These are phyloP conservation scores for Botrytis squamosa DNA, from an alignment of 2,329 filamentous ascomycete species.

Conservation along the genomic window DNA sequence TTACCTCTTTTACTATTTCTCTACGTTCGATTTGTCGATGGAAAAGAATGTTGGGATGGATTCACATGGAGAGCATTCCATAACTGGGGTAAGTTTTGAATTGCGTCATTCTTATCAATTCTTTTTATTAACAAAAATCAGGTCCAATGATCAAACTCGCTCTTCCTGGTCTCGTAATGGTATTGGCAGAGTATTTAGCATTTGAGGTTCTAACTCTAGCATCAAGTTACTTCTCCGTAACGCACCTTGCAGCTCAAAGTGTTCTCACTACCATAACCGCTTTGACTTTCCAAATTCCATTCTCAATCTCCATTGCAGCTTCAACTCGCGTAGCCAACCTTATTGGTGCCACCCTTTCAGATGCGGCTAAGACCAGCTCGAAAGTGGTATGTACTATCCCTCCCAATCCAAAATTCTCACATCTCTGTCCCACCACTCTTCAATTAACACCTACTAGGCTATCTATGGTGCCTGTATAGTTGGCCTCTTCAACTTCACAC, in stretches of 20 bases:
- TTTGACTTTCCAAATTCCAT: constrained; percentile 87
- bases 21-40: constrained; percentile 71
- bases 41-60: constrained; percentile 77
- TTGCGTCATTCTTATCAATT: background rate
- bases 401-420: background rate
- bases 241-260: constrained; percentile 82
- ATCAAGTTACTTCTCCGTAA: constrained; percentile 74
- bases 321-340: constrained; percentile 89
- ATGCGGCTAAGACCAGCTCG: constrained; percentile 77
- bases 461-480: constrained; percentile 65
- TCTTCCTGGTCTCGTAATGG: constrained; percentile 87
- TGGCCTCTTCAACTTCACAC: constrained; percentile 73
- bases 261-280: constrained; percentile 75
- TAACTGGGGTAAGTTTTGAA: constrained; percentile 60
- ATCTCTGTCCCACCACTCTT: background rate
- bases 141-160: constrained; percentile 81
- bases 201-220: constrained; percentile 90
- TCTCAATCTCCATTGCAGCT: constrained; percentile 83
- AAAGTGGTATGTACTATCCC: constrained; percentile 52
- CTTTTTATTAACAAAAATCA: constrained; percentile 31
- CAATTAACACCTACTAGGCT: constrained; percentile 41
- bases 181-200: constrained; percentile 88
- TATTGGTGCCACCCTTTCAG: constrained; percentile 80
- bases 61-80: constrained; percentile 66
- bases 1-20: constrained; percentile 70